Percentiles rank a stretch among this genome's conserved stretches.
These are phyloP conservation scores for Auricularia sp. DNA, from an alignment of 768 basidiomycete genomes.

Conservation along the genomic window DNA sequence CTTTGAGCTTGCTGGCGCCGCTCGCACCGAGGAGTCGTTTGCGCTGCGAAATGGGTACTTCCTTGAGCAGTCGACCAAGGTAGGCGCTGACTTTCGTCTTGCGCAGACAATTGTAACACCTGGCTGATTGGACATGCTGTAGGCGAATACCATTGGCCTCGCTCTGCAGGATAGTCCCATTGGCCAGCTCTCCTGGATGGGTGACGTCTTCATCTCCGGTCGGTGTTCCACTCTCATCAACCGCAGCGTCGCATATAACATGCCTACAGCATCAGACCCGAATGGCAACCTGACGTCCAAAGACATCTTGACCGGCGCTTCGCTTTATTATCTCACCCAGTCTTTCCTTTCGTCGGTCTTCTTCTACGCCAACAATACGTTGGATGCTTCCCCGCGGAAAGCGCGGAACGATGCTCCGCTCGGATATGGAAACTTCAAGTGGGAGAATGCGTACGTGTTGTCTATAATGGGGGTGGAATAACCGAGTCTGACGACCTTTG, in stretches of 20 bases:
- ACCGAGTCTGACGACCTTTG: too few relatives aligned
- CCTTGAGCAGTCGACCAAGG: slow-evolving; percentile 2
- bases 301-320: slow-evolving; percentile 14
- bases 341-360: slow-evolving; percentile 14
- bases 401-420: background rate
- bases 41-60: slow-evolving; percentile 7
- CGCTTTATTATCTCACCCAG: slow-evolving; percentile 17
- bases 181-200: slow-evolving; percentile 18
- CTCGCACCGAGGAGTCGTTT: background rate
- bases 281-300: slow-evolving; percentile 6
- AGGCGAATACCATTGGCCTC: slow-evolving; percentile 18
- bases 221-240: background rate
- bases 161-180: slow-evolving; percentile 18
- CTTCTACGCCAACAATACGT: slow-evolving; percentile 12
- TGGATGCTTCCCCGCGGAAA: background rate
- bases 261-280: slow-evolving; percentile 7
- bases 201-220: slow-evolving; percentile 13
- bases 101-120: background rate
- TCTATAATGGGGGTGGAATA: background rate
- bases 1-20: slow-evolving; percentile 1
- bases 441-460: background rate
- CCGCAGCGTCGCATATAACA: background rate
- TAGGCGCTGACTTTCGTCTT: background rate
- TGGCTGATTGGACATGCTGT: slow-evolving; percentile 1
- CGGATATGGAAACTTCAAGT: slow-evolving; percentile 3